phyloP scores from a whole-genome alignment of 208 protist species.

The Leptomonas pyrrhocoris region DNA sequence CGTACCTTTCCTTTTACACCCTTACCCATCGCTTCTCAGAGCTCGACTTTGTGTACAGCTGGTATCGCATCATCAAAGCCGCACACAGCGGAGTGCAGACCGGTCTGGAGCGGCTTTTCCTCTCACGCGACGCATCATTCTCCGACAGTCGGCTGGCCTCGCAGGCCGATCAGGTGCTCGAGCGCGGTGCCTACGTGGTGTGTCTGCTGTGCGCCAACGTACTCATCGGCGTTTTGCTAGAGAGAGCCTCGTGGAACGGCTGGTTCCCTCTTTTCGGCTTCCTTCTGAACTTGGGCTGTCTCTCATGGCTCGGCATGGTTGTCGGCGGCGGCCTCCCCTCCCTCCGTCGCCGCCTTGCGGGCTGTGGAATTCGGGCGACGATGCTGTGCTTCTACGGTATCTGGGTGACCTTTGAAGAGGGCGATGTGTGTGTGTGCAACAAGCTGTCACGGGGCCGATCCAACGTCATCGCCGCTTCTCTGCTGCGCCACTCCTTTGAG shows the following conservation, averaged over 20 bases:
- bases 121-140: not conserved
- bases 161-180: conserved; percentile 2
- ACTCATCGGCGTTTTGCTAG: conserved; percentile 15
- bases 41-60: conserved; percentile 18
- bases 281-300: conserved; percentile 1
- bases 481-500: not conserved
- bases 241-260: conserved; percentile 14
- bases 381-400: conserved; percentile 28
- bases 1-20: conserved; percentile 21
- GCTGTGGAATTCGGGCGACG: not conserved
- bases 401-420: conserved; percentile 9
- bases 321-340: conserved; percentile 2
- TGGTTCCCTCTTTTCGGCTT: conserved; percentile 18
- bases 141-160: not conserved
- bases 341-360: not conserved
- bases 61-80: conserved; percentile 11
- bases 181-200: conserved; percentile 12
- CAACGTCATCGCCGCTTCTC: not conserved
- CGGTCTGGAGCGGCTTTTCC: conserved; percentile 13
- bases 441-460: conserved; percentile 3
- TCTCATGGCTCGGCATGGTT: conserved; percentile 3
- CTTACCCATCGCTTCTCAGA: conserved; percentile 6
- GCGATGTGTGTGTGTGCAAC: conserved; percentile 11
- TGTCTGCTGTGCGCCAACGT: conserved; percentile 26
- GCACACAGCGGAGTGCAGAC: not conserved